Percentiles rank a stretch among this genome's conserved stretches.
phyloP scores from a whole-genome alignment of 352 stramenopile species.

The Phytophthora vignae region DNA sequence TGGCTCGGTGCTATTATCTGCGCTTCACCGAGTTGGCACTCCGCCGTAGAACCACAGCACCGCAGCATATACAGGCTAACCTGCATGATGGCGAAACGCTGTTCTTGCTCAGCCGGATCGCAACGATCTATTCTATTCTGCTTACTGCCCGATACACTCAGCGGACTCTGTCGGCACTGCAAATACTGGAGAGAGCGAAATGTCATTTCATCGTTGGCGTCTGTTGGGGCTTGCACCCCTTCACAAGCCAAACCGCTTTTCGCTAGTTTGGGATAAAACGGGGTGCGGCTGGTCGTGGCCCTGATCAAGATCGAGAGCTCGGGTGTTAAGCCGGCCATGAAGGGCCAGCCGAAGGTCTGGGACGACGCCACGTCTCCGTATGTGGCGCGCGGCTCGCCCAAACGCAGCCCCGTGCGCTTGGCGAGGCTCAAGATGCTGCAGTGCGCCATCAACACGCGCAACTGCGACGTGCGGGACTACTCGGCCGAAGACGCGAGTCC shows the following conservation, averaged over 20 bases:
- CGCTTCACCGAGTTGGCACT: not conserved
- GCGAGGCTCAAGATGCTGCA: conserved; percentile 86
- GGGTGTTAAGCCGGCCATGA: conserved; percentile 24
- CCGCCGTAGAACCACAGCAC: not conserved
- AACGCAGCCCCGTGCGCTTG: conserved; percentile 79
- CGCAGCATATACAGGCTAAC: too few relatives aligned
- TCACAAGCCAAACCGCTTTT: conserved; percentile 1
- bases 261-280: conserved; percentile 1
- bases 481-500: conserved; percentile 34
- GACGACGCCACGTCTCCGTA: conserved; percentile 37
- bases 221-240: conserved; percentile 13
- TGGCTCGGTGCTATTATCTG: not conserved
- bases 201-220: not conserved
- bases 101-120: not conserved
- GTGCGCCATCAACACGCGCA: conserved; percentile 81
- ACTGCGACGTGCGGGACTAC: conserved; percentile 71
- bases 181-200: not conserved
- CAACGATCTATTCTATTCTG: not conserved
- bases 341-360: conserved; percentile 33
- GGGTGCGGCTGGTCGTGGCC: conserved; percentile 21
- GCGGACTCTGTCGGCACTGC: too few relatives aligned
- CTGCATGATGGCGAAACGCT: not conserved
- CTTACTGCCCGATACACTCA: too few relatives aligned
- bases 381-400: conserved; percentile 53
- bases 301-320: conserved; percentile 21